Base-by-base conservation (phyloP, 2,329 filamentous ascomycete genomes). In the Cladobotryum protrusum region DNA sequence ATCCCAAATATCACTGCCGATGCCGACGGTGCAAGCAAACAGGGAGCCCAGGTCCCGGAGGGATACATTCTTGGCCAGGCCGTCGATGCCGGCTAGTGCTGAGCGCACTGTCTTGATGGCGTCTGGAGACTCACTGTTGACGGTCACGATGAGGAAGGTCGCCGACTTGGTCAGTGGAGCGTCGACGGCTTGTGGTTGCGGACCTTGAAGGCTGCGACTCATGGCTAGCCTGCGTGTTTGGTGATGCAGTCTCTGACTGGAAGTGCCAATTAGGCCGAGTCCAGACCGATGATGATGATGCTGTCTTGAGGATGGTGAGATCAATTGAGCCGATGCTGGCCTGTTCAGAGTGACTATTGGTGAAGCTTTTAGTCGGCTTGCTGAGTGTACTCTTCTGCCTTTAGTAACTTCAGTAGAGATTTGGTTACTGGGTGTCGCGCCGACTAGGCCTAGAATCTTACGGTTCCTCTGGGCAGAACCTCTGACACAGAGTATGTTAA, bases 1-100 rank as follows among this genome's bases (percentile, higher is more conserved):
- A 52, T 78, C 74, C 79, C 78, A 82, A 43, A 72, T 64, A 11
- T 64, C 55, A 57, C 72, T 75, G 41, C 79, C 78, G 43, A 81
- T 77, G 42, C 76, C 78, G 11, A 77, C 76, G 0, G 74, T 77
- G 57, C 76, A 80, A 35, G 73, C 64, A 51, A 81, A 75, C 5
- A 63, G 62, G 11, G 67, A 56, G 12, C 58, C 62, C 3, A 70
- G 66, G 40, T 79, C 72, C 37, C 77, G 76, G 46, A 79, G 72
- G 3, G 73, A 63, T 8, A 81, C 72, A 45, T 77, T 81, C 56
- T 81, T 81, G 39, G 69, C 60, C 8, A 81, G 67, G 47, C 67
- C 69, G 32, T 64, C 62, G 42, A 79, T 56, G 17, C 64, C 61
- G 5, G 77, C 67, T 3, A 81, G 59, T 1, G 67, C 63, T 6